These are phyloP conservation scores for Oemleria cerasiformis DNA, from an alignment of 306 rosid genomes.

Conservation along the genomic window DNA sequence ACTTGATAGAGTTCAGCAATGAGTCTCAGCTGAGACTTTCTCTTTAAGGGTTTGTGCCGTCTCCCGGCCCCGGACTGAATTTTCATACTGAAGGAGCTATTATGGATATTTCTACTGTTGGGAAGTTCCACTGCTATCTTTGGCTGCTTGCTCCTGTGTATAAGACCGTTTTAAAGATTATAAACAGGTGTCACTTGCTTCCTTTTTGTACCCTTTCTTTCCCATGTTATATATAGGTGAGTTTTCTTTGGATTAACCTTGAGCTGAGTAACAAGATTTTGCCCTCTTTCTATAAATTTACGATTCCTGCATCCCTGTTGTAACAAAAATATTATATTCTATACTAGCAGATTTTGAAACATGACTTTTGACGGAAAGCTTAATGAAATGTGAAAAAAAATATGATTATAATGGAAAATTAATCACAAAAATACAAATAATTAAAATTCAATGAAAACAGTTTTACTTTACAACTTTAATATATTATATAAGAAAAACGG, in stretches of 20 bases:
- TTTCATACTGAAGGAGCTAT: background rate
- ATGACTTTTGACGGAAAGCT: too few species aligned
- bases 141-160: background rate
- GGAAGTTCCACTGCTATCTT: background rate
- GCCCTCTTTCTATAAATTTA: too few species aligned
- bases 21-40: background rate
- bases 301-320: too few species aligned
- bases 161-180: background rate
- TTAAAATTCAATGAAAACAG: too few species aligned
- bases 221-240: background rate
- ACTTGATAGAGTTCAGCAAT: conserved; percentile 39
- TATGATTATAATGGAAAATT: too few species aligned
- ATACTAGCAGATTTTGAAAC: too few species aligned
- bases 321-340: too few species aligned
- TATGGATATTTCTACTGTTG: background rate
- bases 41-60: background rate
- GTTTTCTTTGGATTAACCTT: background rate
- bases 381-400: too few species aligned
- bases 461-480: too few species aligned
- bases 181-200: background rate
- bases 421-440: too few species aligned
- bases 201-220: too few species aligned
- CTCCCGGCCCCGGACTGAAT: background rate
- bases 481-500: too few species aligned
- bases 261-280: background rate